A percentile compares a stretch with the other conserved stretches of the same genome.
phyloP scores from a whole-genome alignment of 441 rosid species.

The Raphanus hybrid region DNA sequence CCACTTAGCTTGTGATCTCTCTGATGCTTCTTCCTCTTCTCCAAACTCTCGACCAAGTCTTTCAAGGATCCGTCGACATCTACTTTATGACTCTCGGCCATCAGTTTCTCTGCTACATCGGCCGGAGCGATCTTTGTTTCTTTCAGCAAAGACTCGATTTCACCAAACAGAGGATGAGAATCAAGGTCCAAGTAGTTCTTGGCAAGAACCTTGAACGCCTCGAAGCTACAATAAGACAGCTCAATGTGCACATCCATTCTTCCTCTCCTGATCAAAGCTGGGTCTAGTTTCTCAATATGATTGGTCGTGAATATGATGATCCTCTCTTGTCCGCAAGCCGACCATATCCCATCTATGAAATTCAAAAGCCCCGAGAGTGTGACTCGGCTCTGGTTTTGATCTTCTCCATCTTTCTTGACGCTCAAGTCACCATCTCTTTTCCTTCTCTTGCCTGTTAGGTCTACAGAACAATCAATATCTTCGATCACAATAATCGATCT shows the following conservation, averaged over 20 bases:
- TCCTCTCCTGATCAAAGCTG: conserved; percentile 72
- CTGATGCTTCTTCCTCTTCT: conserved; percentile 5
- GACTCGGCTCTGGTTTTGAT: conserved; percentile 45
- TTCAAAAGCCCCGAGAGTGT: conserved; percentile 74
- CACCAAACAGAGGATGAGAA: conserved; percentile 47
- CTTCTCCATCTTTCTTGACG: conserved; percentile 49
- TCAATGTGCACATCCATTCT: conserved; percentile 80
- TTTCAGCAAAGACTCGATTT: conserved; percentile 44
- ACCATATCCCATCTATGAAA: conserved; percentile 78
- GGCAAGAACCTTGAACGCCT: conserved; percentile 68
- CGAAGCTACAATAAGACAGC: conserved; percentile 64
- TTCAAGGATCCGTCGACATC: conserved; percentile 53
- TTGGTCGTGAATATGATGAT: conserved; percentile 67
- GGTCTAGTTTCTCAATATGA: conserved; percentile 65
- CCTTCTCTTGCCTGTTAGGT: conserved; percentile 68
- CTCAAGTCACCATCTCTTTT: conserved; percentile 39
- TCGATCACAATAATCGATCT: conserved; percentile 73
- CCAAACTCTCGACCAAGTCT: conserved; percentile 24
- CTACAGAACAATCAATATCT: conserved; percentile 73
- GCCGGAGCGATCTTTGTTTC: conserved; percentile 68
- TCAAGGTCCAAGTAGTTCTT: conserved; percentile 63
- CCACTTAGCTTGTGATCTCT: neutral
- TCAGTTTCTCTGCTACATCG: conserved; percentile 78
- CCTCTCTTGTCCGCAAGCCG: conserved; percentile 73
- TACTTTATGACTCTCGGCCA: conserved; percentile 59